Evolutionary conservation across 768 basidiomycete genomes (phyloP), one percentile per base, ranked within the genome.

Genomic region (Mycena galopus): DNA sequence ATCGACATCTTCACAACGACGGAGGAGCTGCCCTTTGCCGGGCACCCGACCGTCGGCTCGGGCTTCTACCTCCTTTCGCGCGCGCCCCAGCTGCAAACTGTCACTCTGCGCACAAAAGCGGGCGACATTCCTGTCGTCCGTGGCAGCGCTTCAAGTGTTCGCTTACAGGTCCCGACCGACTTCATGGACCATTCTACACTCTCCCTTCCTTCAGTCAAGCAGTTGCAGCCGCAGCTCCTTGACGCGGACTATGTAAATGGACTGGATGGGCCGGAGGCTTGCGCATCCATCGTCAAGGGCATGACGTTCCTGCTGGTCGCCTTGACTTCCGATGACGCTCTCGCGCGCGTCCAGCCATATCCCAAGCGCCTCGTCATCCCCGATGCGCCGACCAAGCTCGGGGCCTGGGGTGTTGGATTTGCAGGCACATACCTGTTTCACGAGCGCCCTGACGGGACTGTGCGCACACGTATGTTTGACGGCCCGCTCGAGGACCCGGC

Each of bases 251-350:
- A 83, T 61, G 73, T 78, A 32, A 83, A 85, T 55, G 86, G 85
- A 0, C 9, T 63, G 2, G 73, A 79, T 14, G 84, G 80, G 8
- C 71, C 78, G 2, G 83, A 86, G 67, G 75, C 80, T 3, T 74
- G 86, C 21, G 86, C 75, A 16, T 87, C 86, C 10, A 82, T 87
- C 57, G 87, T 88, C 11, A 86, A 85, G 72, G 86, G 86, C 9
- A 87, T 88, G 84, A 83, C 83, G 0, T 87, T 86, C 71, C 63
- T 86, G 14, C 77, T 39, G 39, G 66, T 87, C 17, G 76, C 82
- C 60, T 73, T 87, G 10, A 75, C 79, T 0, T 85, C 84, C 2
- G 82, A 84, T 58, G 82, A 84, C 23, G 84, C 84, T 12, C 76
- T 88, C 14, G 77, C 71, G 23, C 79, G 78, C 10, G 23, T 86